Base-by-base conservation (phyloP, 768 basidiomycete species). In the Russula lepida region DNA sequence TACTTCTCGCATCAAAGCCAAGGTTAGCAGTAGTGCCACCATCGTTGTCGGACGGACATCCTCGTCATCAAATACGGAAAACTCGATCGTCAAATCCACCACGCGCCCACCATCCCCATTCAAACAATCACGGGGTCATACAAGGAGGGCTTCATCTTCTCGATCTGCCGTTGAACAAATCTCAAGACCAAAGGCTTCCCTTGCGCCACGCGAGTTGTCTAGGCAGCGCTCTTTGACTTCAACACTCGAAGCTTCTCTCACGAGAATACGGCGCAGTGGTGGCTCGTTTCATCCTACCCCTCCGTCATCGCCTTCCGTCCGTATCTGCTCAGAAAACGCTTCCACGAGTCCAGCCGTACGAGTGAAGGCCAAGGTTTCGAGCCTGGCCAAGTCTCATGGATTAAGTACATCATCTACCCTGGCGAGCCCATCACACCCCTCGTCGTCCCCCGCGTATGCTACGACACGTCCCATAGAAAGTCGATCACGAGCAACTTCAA, bases 351-450 rank as follows among this genome's bases (percentile, higher is more conserved):
- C 62, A 8, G 58, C 59, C 39, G 54, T 71, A 44, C 73, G 74
- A 68, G 79, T 89, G 63, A 87, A 80, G 71, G 81, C 87, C 21
- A 88, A 82, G 68, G 76, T 88, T 27, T 79, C 85, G 0, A 71
- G 73, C 39, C 63, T 83, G 47, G 79, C 76, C 23, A 82, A 77
- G 63, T 63, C 71, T 23, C 66, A 48, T 19, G 59, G 55, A 30
- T 30, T 48, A n/a, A 62, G 43, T 17, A 27, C 60, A 13, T 59
- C 66, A 28, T 27, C 63, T 9, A 43, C 54, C 13, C 57, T 66
- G 21, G 17, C 54, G 19, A 54, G 41, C 37, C 39, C 46, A 6
- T 52, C 28, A 30, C 46, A 57, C 13, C 37, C 62, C 12, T 61
- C 67, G 8, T 59, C 66, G 8, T 59, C 66, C 19, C 54, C 66